These are phyloP conservation scores for Obba rivulosa DNA, from an alignment of 768 basidiomycete genomes.

Conservation along the genomic window DNA sequence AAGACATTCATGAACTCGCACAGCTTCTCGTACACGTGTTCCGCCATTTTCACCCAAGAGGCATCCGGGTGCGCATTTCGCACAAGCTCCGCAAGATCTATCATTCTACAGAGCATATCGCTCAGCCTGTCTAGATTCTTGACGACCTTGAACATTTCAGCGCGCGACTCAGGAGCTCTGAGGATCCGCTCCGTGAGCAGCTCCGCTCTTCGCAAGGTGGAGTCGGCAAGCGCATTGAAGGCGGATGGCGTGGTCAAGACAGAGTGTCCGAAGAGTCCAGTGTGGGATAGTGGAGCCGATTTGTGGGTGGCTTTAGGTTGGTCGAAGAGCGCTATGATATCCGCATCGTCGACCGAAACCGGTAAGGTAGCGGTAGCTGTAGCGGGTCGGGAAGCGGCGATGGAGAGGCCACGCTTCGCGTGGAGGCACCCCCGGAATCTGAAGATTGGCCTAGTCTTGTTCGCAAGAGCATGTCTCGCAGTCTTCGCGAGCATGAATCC, in stretches of 20 bases:
- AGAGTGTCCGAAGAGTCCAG: constrained; percentile 84
- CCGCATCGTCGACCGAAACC: constrained; percentile 58
- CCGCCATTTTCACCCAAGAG: constrained; percentile 77
- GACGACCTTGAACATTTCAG: constrained; percentile 79
- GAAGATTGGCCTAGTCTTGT: constrained; percentile 28
- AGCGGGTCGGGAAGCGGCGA: constrained; percentile 17
- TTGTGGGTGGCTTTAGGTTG: constrained; percentile 40
- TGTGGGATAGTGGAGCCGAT: constrained; percentile 42
- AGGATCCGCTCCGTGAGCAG: constrained; percentile 82
- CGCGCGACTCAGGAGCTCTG: constrained; percentile 61
- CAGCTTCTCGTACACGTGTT: constrained; percentile 83
- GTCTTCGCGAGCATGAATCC: constrained; percentile 32
- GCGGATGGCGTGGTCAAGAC: constrained; percentile 63
- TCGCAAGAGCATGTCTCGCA: constrained; percentile 37
- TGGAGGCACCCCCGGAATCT: constrained; percentile 40
- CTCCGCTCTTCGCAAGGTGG: constrained; percentile 76
- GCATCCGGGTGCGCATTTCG: constrained; percentile 90
- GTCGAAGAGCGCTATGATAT: constrained; percentile 70
- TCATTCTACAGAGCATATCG: constrained; percentile 92
- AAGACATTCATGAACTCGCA: constrained; percentile 98
- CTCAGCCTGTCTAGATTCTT: constrained; percentile 97
- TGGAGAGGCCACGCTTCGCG: constrained; percentile 22
- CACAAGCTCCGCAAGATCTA: constrained; percentile 92
- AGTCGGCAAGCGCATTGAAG: constrained; percentile 67
- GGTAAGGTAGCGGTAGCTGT: constrained; percentile 43